Evolutionary conservation across 345 rosid genomes (phyloP).

Genomic region (Trapa incisa): DNA sequence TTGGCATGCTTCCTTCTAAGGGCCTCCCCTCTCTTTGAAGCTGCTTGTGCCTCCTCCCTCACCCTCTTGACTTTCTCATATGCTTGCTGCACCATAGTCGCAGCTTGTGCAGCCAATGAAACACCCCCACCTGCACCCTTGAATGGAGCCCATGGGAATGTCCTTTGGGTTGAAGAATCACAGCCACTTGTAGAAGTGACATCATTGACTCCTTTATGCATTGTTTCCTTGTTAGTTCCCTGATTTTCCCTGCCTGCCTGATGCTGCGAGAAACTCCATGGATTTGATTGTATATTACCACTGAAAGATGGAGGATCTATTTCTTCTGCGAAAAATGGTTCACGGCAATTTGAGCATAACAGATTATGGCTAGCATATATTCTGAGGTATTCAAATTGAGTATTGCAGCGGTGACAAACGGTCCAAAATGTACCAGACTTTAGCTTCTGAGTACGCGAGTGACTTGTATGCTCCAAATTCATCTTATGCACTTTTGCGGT

Average conservation of each 20-base stretch:
- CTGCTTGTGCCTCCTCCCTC: slow-evolving; percentile 18
- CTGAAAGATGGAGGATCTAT: slow-evolving; percentile 23
- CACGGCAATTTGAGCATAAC: slow-evolving; percentile 29
- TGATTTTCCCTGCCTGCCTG: slow-evolving; percentile 12
- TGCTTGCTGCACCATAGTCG: neutral
- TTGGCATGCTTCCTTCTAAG: slow-evolving; percentile 10
- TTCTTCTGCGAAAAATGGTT: slow-evolving; percentile 31
- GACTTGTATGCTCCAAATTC: slow-evolving; percentile 3
- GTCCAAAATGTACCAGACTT: slow-evolving; percentile 34
- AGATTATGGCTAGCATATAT: slow-evolving; percentile 29
- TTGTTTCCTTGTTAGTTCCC: neutral
- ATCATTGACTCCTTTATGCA: slow-evolving; percentile 3
- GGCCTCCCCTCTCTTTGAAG: slow-evolving; percentile 12
- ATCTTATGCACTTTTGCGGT: slow-evolving; percentile 10
- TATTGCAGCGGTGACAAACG: slow-evolving; percentile 32
- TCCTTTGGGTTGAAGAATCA: slow-evolving; percentile 3
- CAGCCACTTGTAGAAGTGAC: slow-evolving; percentile 4
- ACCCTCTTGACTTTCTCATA: slow-evolving; percentile 5
- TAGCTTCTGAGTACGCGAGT: slow-evolving; percentile 12
- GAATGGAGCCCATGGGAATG: slow-evolving; percentile 7
- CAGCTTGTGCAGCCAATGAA: slow-evolving; percentile 9
- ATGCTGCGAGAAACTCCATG: slow-evolving; percentile 17
- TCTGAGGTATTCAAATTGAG: slow-evolving; percentile 35
- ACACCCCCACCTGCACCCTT: slow-evolving; percentile 9
- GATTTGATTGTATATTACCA: slow-evolving; percentile 10